phyloP scores from a whole-genome alignment of 2,329 filamentous ascomycete genomes.

The Colletotrichum falcatum region DNA sequence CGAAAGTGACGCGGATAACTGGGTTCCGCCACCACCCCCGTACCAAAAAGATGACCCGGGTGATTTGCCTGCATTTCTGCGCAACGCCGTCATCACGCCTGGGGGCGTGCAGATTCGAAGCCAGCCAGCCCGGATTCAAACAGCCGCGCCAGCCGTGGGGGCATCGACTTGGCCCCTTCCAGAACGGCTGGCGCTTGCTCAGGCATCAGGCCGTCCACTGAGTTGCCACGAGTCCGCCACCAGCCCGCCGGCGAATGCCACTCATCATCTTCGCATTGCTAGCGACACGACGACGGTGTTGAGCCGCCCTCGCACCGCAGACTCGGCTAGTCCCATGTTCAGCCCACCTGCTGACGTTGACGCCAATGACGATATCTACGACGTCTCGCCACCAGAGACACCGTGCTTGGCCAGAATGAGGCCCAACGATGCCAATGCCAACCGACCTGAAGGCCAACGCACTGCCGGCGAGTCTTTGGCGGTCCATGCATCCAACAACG shows the following conservation, averaged over 20 bases:
- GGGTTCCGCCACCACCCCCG: slow-evolving; percentile 86
- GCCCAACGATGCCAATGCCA: slow-evolving; percentile 9
- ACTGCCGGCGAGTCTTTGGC: slow-evolving; percentile 16
- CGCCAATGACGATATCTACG: slow-evolving; percentile 59
- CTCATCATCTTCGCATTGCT: slow-evolving; percentile 33
- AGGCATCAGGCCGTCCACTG: slow-evolving; percentile 37
- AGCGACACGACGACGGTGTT: slow-evolving; percentile 37
- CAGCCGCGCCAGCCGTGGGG: slow-evolving; percentile 38
- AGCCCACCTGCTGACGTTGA: slow-evolving; percentile 40
- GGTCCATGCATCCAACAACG: slow-evolving; percentile 4
- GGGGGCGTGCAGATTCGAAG: slow-evolving; percentile 42
- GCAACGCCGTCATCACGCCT: slow-evolving; percentile 59
- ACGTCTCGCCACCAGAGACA: slow-evolving; percentile 60
- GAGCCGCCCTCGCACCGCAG: slow-evolving; percentile 35
- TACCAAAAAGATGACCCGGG: slow-evolving; percentile 76
- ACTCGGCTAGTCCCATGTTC: slow-evolving; percentile 28
- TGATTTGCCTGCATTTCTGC: slow-evolving; percentile 67
- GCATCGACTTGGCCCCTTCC: slow-evolving; percentile 38
- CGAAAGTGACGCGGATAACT: slow-evolving; percentile 89
- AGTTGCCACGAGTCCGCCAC: slow-evolving; percentile 29
- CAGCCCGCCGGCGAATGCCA: slow-evolving; percentile 17
- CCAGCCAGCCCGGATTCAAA: slow-evolving; percentile 45
- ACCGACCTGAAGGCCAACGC: slow-evolving; percentile 10
- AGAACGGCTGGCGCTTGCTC: slow-evolving; percentile 3
- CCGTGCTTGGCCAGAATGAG: slow-evolving; percentile 47